A percentile compares a stretch with the other conserved stretches of the same genome.
Evolutionary conservation across 257 asterid genomes (phyloP).

Genomic region (Datura wrightii): DNA sequence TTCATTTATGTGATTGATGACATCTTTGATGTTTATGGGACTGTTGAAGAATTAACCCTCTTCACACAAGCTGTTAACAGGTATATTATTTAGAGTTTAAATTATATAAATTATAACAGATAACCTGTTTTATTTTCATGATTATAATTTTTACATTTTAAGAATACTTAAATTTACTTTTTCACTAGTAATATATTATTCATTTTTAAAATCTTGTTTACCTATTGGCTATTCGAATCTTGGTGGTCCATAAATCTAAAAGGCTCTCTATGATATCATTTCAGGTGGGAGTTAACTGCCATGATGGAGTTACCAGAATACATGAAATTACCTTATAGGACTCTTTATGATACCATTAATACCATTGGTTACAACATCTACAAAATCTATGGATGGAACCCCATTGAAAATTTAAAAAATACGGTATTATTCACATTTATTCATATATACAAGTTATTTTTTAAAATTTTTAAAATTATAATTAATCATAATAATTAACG

Average conservation of each 20-base stretch:
- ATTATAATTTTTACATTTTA: no score
- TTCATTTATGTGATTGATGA: conserved; percentile 48
- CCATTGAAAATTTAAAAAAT: conserved; percentile 36
- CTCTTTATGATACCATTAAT: conserved; percentile 53
- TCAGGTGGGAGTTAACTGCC: conserved; percentile 53
- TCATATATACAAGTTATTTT: no score
- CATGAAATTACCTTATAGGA: conserved; percentile 53
- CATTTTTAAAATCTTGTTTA: no score
- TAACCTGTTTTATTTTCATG: no score
- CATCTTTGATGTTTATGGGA: conserved; percentile 48
- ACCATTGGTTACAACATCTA: conserved; percentile 36
- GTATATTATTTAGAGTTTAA: background rate
- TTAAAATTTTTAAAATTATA: no score
- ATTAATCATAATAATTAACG: no score
- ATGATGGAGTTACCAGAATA: conserved; percentile 46
- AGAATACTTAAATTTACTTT: no score
- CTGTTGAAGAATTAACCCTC: conserved; percentile 35
- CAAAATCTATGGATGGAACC: conserved; percentile 46
- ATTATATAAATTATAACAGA: no score
- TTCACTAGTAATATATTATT: no score
- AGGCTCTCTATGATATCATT: background rate
- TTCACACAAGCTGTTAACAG: conserved; percentile 35
- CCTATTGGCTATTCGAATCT: background rate
- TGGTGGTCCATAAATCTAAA: background rate
- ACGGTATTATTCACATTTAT: conserved; percentile 26